These are phyloP conservation scores for Fomitopsis betulina DNA, from an alignment of 1,284 basidiomycete species.

Conservation along the genomic window DNA sequence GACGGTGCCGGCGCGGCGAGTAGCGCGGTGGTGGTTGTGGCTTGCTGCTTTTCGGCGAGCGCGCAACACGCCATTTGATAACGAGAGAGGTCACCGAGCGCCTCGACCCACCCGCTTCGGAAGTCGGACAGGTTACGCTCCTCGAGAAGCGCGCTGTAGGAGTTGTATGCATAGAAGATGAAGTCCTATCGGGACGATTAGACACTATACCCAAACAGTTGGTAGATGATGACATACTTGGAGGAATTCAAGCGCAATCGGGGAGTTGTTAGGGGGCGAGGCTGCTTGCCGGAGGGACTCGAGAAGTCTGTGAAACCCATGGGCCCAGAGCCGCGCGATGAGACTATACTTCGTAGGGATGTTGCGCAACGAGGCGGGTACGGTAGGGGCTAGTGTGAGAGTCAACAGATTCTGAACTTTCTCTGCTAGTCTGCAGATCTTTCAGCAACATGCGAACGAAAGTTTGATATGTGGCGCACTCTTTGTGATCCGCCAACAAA, in stretches of 20 bases:
- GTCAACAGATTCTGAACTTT: slow-evolving; percentile 85
- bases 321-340: slow-evolving; percentile 90
- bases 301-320: slow-evolving; percentile 85
- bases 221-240: slow-evolving; percentile 19
- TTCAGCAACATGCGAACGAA: background rate
- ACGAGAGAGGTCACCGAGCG: slow-evolving; percentile 91
- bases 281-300: slow-evolving; percentile 86
- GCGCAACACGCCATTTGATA: slow-evolving; percentile 92
- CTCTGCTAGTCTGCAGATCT: slow-evolving; percentile 63
- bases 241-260: slow-evolving; percentile 36
- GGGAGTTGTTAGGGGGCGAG: slow-evolving; percentile 74
- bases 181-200: slow-evolving; percentile 45
- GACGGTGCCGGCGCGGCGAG: slow-evolving; percentile 38
- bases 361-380: slow-evolving; percentile 83
- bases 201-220: slow-evolving; percentile 32
- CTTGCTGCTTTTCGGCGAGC: slow-evolving; percentile 46
- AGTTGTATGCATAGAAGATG: slow-evolving; percentile 93
- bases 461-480: slow-evolving; percentile 36
- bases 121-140: slow-evolving; percentile 71
- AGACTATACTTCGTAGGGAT: slow-evolving; percentile 95
- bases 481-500: slow-evolving; percentile 66
- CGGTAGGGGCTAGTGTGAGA: slow-evolving; percentile 80
- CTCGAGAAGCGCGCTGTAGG: slow-evolving; percentile 89
- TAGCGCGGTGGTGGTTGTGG: slow-evolving; percentile 26
- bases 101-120: slow-evolving; percentile 89